These are phyloP conservation scores for Calonectria naviculata DNA, from an alignment of 2,329 filamentous ascomycete genomes.

Conservation along the genomic window DNA sequence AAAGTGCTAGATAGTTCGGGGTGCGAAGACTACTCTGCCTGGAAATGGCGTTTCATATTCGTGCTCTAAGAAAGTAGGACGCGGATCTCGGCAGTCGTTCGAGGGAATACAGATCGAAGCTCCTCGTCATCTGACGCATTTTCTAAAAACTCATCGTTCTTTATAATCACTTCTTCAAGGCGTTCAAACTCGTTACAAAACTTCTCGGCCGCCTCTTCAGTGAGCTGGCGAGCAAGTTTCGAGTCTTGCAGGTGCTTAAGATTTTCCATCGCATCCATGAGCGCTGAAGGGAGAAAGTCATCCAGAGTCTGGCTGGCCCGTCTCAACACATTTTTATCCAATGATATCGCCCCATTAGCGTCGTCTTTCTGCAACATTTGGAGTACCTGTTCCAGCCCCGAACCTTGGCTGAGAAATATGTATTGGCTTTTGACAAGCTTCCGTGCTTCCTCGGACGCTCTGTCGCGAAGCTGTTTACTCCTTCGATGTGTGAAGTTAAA, in stretches of 20 bases:
- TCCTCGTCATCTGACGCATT: constrained; percentile 38
- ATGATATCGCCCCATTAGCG: constrained; percentile 48
- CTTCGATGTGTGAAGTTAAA: constrained; percentile 74
- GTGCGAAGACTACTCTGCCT: too few relatives aligned
- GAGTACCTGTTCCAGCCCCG: constrained; percentile 76
- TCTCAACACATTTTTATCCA: constrained; percentile 66
- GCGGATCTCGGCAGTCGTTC: constrained; percentile 69
- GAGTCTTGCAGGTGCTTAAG: constrained; percentile 80
- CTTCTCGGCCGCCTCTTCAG: constrained; percentile 82
- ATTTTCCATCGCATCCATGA: constrained; percentile 91
- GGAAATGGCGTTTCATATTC: not conserved
- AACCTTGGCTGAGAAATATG: constrained; percentile 77
- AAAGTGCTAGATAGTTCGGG: not conserved
- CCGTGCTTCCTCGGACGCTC: constrained; percentile 65
- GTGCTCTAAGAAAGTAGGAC: constrained; percentile 63
- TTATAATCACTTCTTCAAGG: constrained; percentile 61
- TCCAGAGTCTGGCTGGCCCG: constrained; percentile 82
- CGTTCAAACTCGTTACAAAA: constrained; percentile 89
- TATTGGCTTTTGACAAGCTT: constrained; percentile 76
- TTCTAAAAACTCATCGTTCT: constrained; percentile 52
- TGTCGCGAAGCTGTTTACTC: constrained; percentile 64
- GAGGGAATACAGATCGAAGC: constrained; percentile 60
- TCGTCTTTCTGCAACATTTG: constrained; percentile 59
- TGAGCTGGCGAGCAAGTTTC: constrained; percentile 77
- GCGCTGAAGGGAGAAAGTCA: constrained; percentile 89